Base-by-base conservation (phyloP, 1,284 basidiomycete species). In the Sanghuangporus baumii region DNA sequence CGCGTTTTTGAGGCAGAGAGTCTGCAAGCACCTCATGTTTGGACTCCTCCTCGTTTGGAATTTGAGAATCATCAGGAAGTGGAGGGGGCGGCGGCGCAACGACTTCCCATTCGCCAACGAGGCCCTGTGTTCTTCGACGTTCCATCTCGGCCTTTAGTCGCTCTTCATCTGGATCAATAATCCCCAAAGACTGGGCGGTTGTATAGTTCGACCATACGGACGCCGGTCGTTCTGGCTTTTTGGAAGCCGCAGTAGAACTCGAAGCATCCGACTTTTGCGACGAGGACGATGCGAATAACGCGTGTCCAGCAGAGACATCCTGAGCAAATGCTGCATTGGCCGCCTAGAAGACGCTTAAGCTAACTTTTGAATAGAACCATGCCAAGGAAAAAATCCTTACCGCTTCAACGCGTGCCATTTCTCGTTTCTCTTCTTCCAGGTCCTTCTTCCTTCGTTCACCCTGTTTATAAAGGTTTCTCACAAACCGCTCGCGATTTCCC, bases 391-490 rank as follows among this genome's bases (percentile, higher is more conserved):
- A 50, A 62, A 18, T 18, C 72, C 85, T 67, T 64, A 92, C 94
- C 76, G 82, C 84, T 69, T 98, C 93, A 64, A 99, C 89, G 61
- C 87, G 78, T 12, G 81, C 87, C 82, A 98, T 93, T 72, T 97
- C 93, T 66, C 86, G 79, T 69, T 86, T 89, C 76, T 96, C 94
- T 70, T 94, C 89, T 60, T 91, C 92, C 55, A 82, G 81, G 68
- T 97, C 95, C 73, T 89, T 87, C 78, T 93, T 92, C 60, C 86
- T 85, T 76, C 89, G 88, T 76, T 95, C 93, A 4, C 94, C 91
- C n/a, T 86, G 79, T 78, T 96, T 96, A 82, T 99, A 99, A 36
- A 98, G 83, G 48, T 91, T 86, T 48, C 93, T 82, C 59, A 99
- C 91, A 74, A 91, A 96, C 8, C 95, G 83, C 71, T 98, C 95